These are phyloP conservation scores for Torulaspora indica DNA, from an alignment of 805 yeast species.

Conservation along the genomic window DNA sequence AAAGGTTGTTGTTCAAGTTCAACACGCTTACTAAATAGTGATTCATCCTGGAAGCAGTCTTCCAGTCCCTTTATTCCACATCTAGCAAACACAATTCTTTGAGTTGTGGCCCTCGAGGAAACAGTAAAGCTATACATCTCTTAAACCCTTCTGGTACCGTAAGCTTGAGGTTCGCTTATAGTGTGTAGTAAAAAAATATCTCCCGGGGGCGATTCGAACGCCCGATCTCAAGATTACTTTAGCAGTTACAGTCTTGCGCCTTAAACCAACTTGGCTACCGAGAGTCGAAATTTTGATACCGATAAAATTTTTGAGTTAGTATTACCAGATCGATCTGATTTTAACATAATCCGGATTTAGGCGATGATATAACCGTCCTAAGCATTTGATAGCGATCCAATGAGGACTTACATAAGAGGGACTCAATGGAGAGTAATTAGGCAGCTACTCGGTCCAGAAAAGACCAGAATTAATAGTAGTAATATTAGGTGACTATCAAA, in stretches of 20 bases:
- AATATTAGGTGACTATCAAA: too few species aligned
- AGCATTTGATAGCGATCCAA: too few species aligned
- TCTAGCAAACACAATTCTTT: neutral
- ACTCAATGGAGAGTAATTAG: too few species aligned
- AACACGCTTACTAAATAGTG: neutral
- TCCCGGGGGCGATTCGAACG: slow-evolving; percentile 41
- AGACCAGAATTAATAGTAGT: too few species aligned
- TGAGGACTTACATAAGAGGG: too few species aligned
- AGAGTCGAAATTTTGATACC: slow-evolving; percentile 19
- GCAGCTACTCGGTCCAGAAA: too few species aligned
- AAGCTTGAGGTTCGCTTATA: neutral
- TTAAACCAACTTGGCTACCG: slow-evolving; percentile 41
- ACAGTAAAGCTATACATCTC: neutral
- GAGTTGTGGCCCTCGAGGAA: neutral
- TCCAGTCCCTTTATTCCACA: neutral
- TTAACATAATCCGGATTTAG: too few species aligned
- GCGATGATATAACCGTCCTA: too few species aligned
- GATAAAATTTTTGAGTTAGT: neutral
- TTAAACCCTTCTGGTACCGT: neutral
- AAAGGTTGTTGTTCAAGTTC: neutral
- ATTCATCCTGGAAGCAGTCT: neutral
- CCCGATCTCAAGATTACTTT: slow-evolving; percentile 38
- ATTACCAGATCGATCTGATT: too few species aligned
- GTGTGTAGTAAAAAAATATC: slow-evolving; percentile 20
- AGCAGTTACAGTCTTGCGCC: slow-evolving; percentile 39